Conservation (phyloP, 2,329 filamentous ascomycete genomes). For the Ceratocystis huliohia region DNA sequence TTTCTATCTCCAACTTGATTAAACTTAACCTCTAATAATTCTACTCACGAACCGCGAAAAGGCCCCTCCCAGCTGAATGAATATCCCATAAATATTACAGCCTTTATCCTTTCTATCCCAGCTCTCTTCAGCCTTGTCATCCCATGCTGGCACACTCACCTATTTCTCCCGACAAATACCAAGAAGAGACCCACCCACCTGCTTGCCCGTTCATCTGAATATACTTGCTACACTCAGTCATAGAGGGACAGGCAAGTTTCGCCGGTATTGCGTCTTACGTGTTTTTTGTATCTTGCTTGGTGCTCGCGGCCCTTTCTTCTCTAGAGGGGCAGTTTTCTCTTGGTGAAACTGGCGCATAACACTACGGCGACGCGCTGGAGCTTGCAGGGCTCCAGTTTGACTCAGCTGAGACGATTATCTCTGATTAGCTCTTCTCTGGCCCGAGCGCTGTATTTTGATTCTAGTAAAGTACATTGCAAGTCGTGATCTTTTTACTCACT, state of each 20-base stretch:
- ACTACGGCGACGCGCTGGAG: constrained; percentile 17
- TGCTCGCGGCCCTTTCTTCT: constrained; percentile 6
- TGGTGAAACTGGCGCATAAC: constrained; percentile 17
- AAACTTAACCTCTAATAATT: not conserved
- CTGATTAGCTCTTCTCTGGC: not conserved
- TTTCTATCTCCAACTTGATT: not conserved
- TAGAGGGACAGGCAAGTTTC: no score
- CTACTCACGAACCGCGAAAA: not conserved
- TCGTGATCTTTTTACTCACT: no score
- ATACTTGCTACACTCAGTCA: no score
- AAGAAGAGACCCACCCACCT: not conserved
- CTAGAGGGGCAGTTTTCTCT: not conserved
- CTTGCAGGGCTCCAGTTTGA: constrained; percentile 16
- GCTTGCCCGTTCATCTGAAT: not conserved
- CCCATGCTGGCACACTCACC: not conserved
- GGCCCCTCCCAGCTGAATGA: not conserved
- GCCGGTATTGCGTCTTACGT: no score
- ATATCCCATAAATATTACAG: not conserved
- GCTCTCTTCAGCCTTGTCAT: constrained; percentile 4
- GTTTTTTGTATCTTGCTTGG: not conserved
- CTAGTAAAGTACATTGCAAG: no score
- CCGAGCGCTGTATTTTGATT: not conserved
- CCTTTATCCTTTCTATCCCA: not conserved
- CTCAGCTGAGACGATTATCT: not conserved
- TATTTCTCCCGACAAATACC: not conserved